These are phyloP conservation scores for Penicillium sp. DNA, from an alignment of 2,329 filamentous ascomycete genomes.

Conservation along the genomic window DNA sequence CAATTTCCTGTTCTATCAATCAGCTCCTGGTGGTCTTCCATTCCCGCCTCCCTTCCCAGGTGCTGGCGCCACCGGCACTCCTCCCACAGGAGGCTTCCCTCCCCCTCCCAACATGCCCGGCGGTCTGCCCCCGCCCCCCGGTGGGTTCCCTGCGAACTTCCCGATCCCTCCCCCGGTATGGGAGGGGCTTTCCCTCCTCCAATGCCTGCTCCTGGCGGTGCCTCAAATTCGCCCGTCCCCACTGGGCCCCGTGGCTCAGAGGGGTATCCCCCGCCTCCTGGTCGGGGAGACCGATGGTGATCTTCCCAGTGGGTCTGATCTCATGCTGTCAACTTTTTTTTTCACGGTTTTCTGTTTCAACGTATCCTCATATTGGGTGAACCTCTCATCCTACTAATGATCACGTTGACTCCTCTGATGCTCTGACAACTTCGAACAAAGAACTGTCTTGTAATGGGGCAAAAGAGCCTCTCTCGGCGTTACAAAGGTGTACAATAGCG, in stretches of 20 bases:
- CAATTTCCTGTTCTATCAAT: constrained; percentile 3
- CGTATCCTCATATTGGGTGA: background rate
- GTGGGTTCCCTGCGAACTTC: constrained; percentile 34
- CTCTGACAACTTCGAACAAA: background rate
- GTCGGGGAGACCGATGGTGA: constrained; percentile 32
- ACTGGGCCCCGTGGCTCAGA: constrained; percentile 30
- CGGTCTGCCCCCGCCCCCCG: constrained; percentile 46
- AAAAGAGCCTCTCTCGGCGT: constrained; percentile 1
- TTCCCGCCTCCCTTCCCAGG: constrained; percentile 50
- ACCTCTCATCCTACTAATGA: constrained; percentile 7
- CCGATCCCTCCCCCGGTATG: constrained; percentile 25
- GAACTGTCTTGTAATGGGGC: background rate
- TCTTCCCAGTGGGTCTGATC: background rate
- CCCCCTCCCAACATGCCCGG: constrained; percentile 41
- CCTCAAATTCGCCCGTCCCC: constrained; percentile 23
- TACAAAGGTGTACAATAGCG: constrained; percentile 20
- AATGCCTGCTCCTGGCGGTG: constrained; percentile 30
- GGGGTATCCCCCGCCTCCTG: constrained; percentile 29
- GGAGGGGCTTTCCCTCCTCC: constrained; percentile 42
- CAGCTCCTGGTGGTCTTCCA: constrained; percentile 53
- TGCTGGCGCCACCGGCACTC: constrained; percentile 30
- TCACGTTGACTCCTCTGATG: background rate
- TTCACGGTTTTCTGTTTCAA: background rate
- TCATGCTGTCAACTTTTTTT: constrained; percentile 7
- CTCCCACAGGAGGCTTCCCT: constrained; percentile 38